A percentile compares a stretch with the other conserved stretches of the same genome.
phyloP scores from a whole-genome alignment of 768 basidiomycete species.

The Chalciporus sphaerocephalus region DNA sequence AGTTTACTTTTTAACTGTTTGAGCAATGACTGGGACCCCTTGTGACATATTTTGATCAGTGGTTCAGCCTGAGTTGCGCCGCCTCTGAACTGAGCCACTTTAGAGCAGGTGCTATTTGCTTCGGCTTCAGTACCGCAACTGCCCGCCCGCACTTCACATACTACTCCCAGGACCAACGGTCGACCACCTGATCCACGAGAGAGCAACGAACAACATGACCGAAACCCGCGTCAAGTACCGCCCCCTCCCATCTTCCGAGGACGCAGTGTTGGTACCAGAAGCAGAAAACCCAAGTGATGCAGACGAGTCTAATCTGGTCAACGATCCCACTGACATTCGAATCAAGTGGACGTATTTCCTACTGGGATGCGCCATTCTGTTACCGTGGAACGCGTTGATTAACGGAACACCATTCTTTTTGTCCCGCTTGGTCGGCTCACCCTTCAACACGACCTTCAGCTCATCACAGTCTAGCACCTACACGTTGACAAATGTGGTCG shows the following conservation, averaged over 20 bases:
- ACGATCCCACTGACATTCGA: conserved; percentile 33
- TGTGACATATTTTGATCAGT: too few species aligned
- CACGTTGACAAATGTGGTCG: conserved; percentile 62
- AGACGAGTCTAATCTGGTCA: conserved; percentile 19
- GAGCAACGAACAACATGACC: conserved; percentile 6
- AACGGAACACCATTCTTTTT: conserved; percentile 82
- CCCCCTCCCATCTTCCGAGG: conserved; percentile 21
- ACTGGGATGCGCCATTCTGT: conserved; percentile 71
- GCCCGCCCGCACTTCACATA: too few species aligned
- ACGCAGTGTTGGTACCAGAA: conserved; percentile 1
- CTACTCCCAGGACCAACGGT: too few species aligned
- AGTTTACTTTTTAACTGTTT: background rate
- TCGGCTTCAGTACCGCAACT: too few species aligned
- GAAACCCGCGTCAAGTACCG: conserved; percentile 14
- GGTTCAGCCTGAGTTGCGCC: background rate
- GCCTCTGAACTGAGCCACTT: background rate
- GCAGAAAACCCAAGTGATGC: background rate
- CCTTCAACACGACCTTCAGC: conserved; percentile 53
- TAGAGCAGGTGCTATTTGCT: too few species aligned
- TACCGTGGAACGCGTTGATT: conserved; percentile 91
- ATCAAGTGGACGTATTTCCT: conserved; percentile 66
- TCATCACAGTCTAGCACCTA: conserved; percentile 63
- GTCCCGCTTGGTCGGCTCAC: conserved; percentile 59
- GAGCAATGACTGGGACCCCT: background rate
- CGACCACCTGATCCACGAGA: too few species aligned